Percentiles rank a stretch among this genome's conserved stretches.
Conservation (phyloP, 2,329 filamentous ascomycete species). For the Fusarium siculi region DNA sequence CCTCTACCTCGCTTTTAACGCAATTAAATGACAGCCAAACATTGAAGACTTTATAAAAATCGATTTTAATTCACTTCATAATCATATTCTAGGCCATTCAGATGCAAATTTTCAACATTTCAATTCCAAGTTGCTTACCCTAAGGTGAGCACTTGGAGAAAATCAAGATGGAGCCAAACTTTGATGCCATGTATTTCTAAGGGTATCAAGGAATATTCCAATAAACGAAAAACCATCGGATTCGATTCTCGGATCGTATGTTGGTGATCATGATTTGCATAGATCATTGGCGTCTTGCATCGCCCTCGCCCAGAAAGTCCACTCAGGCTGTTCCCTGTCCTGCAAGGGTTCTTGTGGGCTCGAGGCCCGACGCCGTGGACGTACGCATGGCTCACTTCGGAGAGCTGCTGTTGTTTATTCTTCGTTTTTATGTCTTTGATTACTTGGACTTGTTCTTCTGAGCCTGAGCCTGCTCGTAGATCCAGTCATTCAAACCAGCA, state of each 20-base stretch:
- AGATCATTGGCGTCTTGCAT: conserved; percentile 2
- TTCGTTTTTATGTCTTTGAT: background rate
- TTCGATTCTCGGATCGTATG: background rate
- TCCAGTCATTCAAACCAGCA: conserved; percentile 93
- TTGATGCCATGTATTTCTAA: conserved; percentile 32
- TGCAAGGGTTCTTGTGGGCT: conserved; percentile 2
- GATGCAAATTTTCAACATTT: background rate
- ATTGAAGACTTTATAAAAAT: background rate
- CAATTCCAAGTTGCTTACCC: background rate
- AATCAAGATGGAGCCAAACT: background rate
- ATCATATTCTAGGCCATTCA: background rate
- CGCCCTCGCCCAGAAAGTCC: background rate
- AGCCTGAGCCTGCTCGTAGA: conserved; percentile 84
- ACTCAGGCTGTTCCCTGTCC: background rate
- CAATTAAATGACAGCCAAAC: accelerated
- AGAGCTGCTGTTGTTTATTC: conserved; percentile 11
- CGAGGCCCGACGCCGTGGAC: conserved; percentile 8
- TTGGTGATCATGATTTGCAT: background rate
- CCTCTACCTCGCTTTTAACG: too few relatives aligned
- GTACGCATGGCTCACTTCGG: conserved; percentile 15
- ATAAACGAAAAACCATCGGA: conserved; percentile 1
- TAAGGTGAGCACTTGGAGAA: background rate
- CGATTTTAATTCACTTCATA: background rate
- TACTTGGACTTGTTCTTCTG: conserved; percentile 55
- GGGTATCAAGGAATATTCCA: conserved; percentile 33